Evolutionary conservation across 805 yeast species (phyloP), one percentile per base, ranked within the genome.

Genomic region (Ogataea pignaliae): DNA sequence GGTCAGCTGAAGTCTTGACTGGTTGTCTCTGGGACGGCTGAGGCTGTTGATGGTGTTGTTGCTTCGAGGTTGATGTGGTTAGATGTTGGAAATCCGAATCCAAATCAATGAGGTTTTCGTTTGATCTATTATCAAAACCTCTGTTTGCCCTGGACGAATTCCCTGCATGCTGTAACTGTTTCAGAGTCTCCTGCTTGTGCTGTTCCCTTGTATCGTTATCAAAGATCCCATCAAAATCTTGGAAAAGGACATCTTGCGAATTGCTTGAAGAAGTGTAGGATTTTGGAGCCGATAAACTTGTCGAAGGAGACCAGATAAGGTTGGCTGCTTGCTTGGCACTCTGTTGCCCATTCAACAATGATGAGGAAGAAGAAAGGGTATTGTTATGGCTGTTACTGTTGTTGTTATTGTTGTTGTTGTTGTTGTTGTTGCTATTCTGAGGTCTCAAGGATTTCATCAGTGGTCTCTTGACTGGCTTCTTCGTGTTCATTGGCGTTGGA

Each of bases 231-330:
- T 60, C 64, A 36, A 60, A 60, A 29, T 57, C 63, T 32, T 50
- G 51, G 43, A 60, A 61, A 5, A 52, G 42, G 28, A 57, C 56
- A 28, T 53, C 55, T 9, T 45, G 49, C 1, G 50, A 39, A 30
- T 17, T 3, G 14, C 14, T 29, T 31, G 50, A 39, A 1, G 63
- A 44, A 9, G 64, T 55, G 41, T 57, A 56, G 2, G 64, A 57
- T 39, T 54, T 58, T 16, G 48, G 42, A 14, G 51, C 50, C 12
- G 55, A 46, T 7, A 65, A 41, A 21, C 68, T 60, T 16, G 55
- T 54, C 2, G 65, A 60, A 9, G 70, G 70, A 5, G 70, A 57
- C 70, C 70, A 66, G 10, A 65, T 64, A 5, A 65, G 46, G 35
- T 62, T 62, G 0, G 70, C 70, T 3, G 70, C 70, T 30, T 59